Percentiles rank a stretch among this genome's conserved stretches.
Evolutionary conservation across 148 eudicot genomes (phyloP).

Genomic region (Fagopyrum esculentum): DNA sequence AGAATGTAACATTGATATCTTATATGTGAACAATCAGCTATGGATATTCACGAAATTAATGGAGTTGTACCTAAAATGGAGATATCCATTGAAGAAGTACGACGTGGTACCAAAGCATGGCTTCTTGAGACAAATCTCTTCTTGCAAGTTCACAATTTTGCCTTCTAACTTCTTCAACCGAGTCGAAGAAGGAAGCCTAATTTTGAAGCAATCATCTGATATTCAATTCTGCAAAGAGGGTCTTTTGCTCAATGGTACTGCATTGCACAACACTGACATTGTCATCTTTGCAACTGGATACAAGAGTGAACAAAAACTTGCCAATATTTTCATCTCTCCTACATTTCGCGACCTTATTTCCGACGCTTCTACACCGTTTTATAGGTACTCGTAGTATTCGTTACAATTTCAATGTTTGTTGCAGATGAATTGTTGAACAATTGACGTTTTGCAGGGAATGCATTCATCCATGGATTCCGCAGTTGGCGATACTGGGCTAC

Average conservation of each 20-base stretch:
- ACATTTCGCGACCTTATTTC: neutral
- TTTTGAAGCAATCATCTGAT: neutral
- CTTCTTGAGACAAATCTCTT: constrained; percentile 16
- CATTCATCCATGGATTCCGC: constrained; percentile 44
- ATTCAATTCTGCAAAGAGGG: constrained; percentile 1
- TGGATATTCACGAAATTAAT: constrained; percentile 27
- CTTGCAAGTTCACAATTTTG: constrained; percentile 10
- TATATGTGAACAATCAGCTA: constrained; percentile 17
- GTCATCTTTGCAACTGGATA: constrained; percentile 11
- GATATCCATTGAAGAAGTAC: constrained; percentile 27
- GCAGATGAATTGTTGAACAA: no score
- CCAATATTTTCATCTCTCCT: neutral
- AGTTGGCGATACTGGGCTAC: constrained; percentile 38
- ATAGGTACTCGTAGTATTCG: neutral
- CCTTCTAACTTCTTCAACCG: neutral
- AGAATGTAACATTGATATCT: neutral
- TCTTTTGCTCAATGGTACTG: neutral
- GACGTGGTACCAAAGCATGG: constrained; percentile 29
- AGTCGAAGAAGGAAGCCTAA: constrained; percentile 8
- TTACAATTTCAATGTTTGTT: neutral
- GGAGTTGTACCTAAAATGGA: constrained; percentile 34
- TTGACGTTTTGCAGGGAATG: constrained; percentile 27
- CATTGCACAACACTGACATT: neutral
- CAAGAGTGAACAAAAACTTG: constrained; percentile 2
- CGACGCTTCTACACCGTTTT: neutral